These are phyloP conservation scores for Blastocrithidia nonstop DNA, from an alignment of 208 protist genomes.

Conservation along the genomic window DNA sequence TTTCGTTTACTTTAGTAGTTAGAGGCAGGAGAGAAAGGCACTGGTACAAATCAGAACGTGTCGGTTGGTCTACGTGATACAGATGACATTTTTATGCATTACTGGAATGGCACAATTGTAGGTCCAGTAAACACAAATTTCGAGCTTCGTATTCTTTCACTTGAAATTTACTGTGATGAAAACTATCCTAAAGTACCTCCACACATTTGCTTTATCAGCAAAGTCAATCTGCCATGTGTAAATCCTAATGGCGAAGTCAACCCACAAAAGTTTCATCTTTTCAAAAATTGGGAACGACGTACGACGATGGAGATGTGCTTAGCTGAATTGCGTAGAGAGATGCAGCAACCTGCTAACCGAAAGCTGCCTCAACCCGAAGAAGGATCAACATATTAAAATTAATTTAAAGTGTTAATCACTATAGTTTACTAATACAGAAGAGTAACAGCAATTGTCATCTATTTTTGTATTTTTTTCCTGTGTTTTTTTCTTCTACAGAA, in stretches of 20 bases:
- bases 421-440: neutral
- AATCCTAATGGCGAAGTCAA: slow-evolving; percentile 64
- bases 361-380: slow-evolving; percentile 78
- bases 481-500: neutral
- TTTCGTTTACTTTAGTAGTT: slow-evolving; percentile 83
- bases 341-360: slow-evolving; percentile 60
- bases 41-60: slow-evolving; percentile 73
- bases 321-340: slow-evolving; percentile 74
- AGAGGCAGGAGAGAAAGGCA: slow-evolving; percentile 85
- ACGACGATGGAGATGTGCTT: slow-evolving; percentile 83
- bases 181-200: slow-evolving; percentile 77
- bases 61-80: slow-evolving; percentile 79
- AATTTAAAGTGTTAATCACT: neutral
- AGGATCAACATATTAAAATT: slow-evolving; percentile 34
- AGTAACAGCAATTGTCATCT: neutral
- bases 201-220: slow-evolving; percentile 68
- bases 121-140: slow-evolving; percentile 77
- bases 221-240: slow-evolving; percentile 79
- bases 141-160: slow-evolving; percentile 78
- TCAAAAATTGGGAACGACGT: slow-evolving; percentile 61
- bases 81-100: slow-evolving; percentile 79
- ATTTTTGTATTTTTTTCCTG: too few species aligned
- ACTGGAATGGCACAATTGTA: slow-evolving; percentile 87
- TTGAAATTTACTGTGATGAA: slow-evolving; percentile 82
- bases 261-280: slow-evolving; percentile 44